Evolutionary conservation across 83 land plant species (phyloP).

Genomic region (Diphasiastrum complanatum): DNA sequence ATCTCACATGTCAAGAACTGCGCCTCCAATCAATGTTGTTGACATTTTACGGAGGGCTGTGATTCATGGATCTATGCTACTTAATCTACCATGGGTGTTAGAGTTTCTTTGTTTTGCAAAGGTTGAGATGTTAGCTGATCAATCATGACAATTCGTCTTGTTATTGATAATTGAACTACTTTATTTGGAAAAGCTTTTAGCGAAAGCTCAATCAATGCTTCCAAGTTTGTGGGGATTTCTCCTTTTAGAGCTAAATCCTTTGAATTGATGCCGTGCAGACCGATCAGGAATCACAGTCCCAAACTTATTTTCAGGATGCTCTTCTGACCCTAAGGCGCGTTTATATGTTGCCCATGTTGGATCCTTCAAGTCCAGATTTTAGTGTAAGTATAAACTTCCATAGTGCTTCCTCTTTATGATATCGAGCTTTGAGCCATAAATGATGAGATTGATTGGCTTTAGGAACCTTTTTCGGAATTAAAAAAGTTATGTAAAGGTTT

Average conservation of each 20-base stretch:
- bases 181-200: too few relatives aligned
- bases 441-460: too few relatives aligned
- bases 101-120: conserved; percentile 34
- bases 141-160: too few relatives aligned
- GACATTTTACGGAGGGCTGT: conserved; percentile 20
- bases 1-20: conserved; percentile 16
- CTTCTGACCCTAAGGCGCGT: conserved; percentile 15
- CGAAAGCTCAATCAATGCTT: conserved; percentile 1
- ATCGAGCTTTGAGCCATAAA: too few relatives aligned
- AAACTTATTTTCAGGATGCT: conserved; percentile 20
- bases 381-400: conserved; percentile 16
- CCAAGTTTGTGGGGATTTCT: conserved; percentile 2
- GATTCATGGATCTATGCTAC: conserved; percentile 29
- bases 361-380: conserved; percentile 24
- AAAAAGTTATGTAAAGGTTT: too few relatives aligned
- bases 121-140: too few relatives aligned
- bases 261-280: conserved; percentile 13
- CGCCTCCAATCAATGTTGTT: conserved; percentile 30
- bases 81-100: conserved; percentile 35
- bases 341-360: conserved; percentile 23
- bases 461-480: too few relatives aligned
- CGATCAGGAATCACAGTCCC: conserved; percentile 16
- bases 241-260: not conserved
- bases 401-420: conserved; percentile 5
- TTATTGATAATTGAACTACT: too few relatives aligned